Evolutionary conservation across 169 alveolate genomes (phyloP), one percentile per base, ranked within the genome.

Genomic region (Cryptosporidium ryanae): DNA sequence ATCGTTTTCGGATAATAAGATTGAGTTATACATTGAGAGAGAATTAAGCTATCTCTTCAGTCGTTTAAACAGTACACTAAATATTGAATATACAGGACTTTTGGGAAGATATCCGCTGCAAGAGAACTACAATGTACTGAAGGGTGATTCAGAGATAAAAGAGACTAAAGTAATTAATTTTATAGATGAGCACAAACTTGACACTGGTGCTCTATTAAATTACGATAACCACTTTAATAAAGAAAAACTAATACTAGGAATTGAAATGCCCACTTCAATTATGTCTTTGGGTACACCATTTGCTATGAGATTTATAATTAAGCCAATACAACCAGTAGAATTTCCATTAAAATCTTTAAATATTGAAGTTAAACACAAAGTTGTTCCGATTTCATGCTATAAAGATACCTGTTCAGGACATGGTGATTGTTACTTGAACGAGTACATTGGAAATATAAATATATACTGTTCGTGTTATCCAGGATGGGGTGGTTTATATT

Each of bases 401-500:
- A 55, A 43, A 15, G 13, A 64, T 29, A 76, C 87, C 1, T 76
- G 87, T 2, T 76, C 87, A 17, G 70, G 87, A 15, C 87, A 76
- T 61, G 87, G 87, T 21, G 87, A 76, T 32, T 76, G 87, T 13
- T 43, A 49, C 2, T 10, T 76, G 2, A 43, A 43, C 15, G 63
- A 76, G 23, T 76, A 76, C n/a, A 55, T 52, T 23, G 49, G 34
- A 6, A 76, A 55, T 59, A 76, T 76, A 15, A 61, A 76, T 34
- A 76, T 76, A n/a, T 76, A 59, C 13, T 76, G 87, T 38, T 76
- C 87, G 1, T 76, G 87, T 23, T 76, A 76, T 59, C 87, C 87
- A 23, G 87, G 87, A 38, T 76, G 87, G 87, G 87, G 87, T 43
- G 87, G 87, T 17, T 61, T 76, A 23, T 76, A 76, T 43, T 76